Percentiles rank a stretch among this genome's conserved stretches.
Evolutionary conservation across 2,329 filamentous ascomycete species (phyloP).

Genomic region (Ceratocystis cacaofunesta): DNA sequence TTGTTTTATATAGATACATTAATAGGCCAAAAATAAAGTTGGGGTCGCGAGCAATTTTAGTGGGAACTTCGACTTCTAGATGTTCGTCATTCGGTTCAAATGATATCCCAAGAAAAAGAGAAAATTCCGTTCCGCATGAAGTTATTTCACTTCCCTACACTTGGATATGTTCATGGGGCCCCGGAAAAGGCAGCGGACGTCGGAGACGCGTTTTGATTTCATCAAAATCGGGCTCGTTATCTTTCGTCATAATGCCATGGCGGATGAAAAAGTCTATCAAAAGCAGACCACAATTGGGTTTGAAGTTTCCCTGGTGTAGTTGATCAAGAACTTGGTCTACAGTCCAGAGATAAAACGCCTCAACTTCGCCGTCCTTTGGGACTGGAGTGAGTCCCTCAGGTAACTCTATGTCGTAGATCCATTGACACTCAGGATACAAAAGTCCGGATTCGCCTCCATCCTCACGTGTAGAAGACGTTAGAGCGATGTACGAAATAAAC

Average conservation of each 20-base stretch:
- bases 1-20: conserved; percentile 14
- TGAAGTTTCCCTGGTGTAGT: conserved; percentile 62
- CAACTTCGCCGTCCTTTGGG: conserved; percentile 80
- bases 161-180: conserved; percentile 31
- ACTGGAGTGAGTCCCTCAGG: conserved; percentile 50
- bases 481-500: conserved; percentile 70
- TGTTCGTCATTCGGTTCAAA: background rate
- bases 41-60: background rate
- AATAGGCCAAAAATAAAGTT: conserved; percentile 2
- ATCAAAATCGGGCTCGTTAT: conserved; percentile 64
- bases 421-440: conserved; percentile 82
- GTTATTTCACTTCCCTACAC: conserved; percentile 13
- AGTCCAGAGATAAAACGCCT: conserved; percentile 63
- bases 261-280: conserved; percentile 82
- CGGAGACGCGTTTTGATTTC: conserved; percentile 65
- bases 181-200: conserved; percentile 67
- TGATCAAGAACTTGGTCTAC: conserved; percentile 61
- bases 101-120: conserved; percentile 4
- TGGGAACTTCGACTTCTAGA: background rate
- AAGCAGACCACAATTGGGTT: conserved; percentile 79
- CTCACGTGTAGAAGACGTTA: conserved; percentile 40
- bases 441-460: conserved; percentile 39
- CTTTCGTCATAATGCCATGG: conserved; percentile 62
- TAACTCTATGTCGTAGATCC: conserved; percentile 78
- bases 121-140: background rate